Base-by-base conservation (phyloP, 768 basidiomycete genomes). In the Gelatoporia subvermispora region DNA sequence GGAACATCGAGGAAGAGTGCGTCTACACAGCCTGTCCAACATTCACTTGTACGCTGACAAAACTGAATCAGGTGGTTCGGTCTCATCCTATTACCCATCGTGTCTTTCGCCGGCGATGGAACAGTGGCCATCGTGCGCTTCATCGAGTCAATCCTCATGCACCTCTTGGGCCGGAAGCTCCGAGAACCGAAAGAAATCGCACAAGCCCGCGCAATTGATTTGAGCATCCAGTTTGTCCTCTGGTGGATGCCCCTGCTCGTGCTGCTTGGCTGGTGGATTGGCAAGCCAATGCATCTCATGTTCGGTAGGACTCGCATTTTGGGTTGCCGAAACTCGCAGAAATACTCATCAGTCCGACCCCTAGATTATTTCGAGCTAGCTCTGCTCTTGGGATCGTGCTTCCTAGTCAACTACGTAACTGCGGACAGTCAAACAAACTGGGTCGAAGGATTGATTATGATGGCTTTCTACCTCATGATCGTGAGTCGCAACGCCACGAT, bases 161-260 rank as follows among this genome's bases (percentile, higher is more conserved):
- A 72, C 45, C 62, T 75, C 52, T 66, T 77, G 58, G 59, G 60
- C 9, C 61, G 65, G 35, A 63, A 68, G 3, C 67, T 68, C 0
- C 67, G 59, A 31, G 56, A 77, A 13, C 83, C 83, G 1, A 68
- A 71, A 4, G 72, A 74, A 16, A 66, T 86, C 18, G 86, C 86
- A 0, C 78, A 78, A 58, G 83, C 74, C 0, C 74, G 80, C 20
- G 81, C 85, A 4, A 89, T 89, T 49, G 87, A 89, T 60, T 72
- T 88, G 40, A 82, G 81, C 57, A 86, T 88, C 48, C 87, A 89
- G 58, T 88, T 89, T 62, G 74, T 74, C 15, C 69, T 88, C 11
- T 85, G 86, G 64, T 89, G 87, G 87, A 84, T 83, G 77, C 86
- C 87, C 0, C 72, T 87, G 55, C 61, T 88, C 37, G 76, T 84